Evolutionary conservation across 768 basidiomycete genomes (phyloP), one percentile per base, ranked within the genome.

Genomic region (Dioszegia hungarica): DNA sequence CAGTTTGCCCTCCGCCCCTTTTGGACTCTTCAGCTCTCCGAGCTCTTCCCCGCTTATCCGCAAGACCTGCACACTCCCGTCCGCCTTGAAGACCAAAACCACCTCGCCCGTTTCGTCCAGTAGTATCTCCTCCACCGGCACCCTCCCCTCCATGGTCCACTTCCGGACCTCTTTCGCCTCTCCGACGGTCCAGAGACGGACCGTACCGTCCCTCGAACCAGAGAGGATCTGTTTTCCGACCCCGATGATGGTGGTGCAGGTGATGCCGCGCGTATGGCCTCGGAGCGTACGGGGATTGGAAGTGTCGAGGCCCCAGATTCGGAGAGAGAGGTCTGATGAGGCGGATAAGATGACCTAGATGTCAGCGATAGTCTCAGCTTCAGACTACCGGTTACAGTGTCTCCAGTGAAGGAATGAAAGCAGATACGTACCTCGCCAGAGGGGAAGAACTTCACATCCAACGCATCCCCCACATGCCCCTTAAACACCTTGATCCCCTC

Each of bases 151-250:
- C 33, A 71, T 78, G 11, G 71, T 73, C 74, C 47, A 86, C 59
- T 12, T 81, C 77, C 10, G 79, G 9, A 84, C 79, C 56, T 80
- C 78, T 20, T 78, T 72, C 2, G 81, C 82, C 8, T 79, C 77
- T 1, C 83, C 80, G 8, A 89, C 82, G 60, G 88, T 85, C 88
- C 89, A 89, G 3, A 88, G 77, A 45, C 83, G 80, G 22, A 89
- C 67, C 0, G 85, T 85, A 2, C 83, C 82, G 69, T 90, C 88
- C 54, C 84, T 83, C 0, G 85, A 82, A 5, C 81, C 77, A 10
- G 86, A 86, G 5, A 90, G 65, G 46, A 90, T 73, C 63, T 85
- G 84, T 22, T 83, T 81, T 0, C 89, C 89, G 2, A 82, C 78
- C 0, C 82, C 81, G 37, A 90, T 77, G 61, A 90, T 87, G 1